Conservation (phyloP, 176 grass and related monocot species). For the Avena eriantha region DNA sequence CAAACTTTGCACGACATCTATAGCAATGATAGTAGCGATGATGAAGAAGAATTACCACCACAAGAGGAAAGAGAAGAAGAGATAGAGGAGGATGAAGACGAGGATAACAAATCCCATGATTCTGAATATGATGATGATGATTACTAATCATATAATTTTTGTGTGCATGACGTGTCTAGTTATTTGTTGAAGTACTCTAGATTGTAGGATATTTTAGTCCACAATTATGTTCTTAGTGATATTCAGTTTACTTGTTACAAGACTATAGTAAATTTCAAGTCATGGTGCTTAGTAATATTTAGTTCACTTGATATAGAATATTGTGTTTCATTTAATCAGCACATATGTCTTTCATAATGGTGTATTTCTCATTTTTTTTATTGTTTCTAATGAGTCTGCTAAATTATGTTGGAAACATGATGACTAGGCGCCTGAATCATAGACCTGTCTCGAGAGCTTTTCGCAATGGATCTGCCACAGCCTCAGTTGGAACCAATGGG, state of each 20-base stretch:
- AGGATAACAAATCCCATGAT: background rate
- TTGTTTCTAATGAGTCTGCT: background rate
- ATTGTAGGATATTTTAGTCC: background rate
- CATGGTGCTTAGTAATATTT: too few species aligned
- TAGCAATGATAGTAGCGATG: background rate
- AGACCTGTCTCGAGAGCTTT: background rate
- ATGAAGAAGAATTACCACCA: background rate
- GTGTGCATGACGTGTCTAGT: background rate
- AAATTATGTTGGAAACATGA: background rate
- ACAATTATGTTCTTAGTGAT: background rate
- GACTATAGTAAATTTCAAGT: too few species aligned
- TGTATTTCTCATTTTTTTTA: background rate
- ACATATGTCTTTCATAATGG: too few species aligned
- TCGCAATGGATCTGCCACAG: background rate
- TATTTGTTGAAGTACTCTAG: background rate
- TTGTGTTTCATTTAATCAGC: background rate
- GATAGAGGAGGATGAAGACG: background rate
- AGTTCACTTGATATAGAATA: background rate
- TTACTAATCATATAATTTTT: background rate
- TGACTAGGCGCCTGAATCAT: background rate
- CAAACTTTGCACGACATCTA: background rate
- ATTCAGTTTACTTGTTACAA: too few species aligned
- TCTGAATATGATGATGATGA: conserved; percentile 8
- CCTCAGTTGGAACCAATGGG: background rate
- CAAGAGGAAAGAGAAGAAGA: background rate